A percentile compares a stretch with the other conserved stretches of the same genome.
Conservation (phyloP, 202 grass and related monocot genomes). For the Schoenoplectus tabernaemontani region DNA sequence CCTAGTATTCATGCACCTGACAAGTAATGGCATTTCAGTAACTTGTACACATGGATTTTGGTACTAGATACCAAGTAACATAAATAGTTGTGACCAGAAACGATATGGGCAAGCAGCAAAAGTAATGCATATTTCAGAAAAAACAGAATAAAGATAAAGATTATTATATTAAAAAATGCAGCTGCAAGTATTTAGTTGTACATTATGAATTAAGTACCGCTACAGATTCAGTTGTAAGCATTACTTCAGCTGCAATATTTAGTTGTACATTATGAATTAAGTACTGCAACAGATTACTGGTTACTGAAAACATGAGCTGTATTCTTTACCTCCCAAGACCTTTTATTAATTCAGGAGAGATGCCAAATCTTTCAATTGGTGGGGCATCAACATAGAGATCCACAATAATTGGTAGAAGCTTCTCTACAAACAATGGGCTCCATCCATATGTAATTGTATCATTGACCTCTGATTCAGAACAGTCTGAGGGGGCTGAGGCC, state of each 20-base stretch:
- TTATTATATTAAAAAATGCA: conserved; percentile 5
- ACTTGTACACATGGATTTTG: not conserved
- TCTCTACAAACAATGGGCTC: conserved; percentile 78
- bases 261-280: not conserved
- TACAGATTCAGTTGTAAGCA: no score
- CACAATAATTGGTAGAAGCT: conserved; percentile 77
- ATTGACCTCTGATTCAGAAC: conserved; percentile 15
- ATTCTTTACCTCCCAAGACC: conserved; percentile 81
- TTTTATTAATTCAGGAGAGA: conserved; percentile 69
- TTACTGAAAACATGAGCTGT: conserved; percentile 12
- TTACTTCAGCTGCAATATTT: not conserved
- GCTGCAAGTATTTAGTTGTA: not conserved
- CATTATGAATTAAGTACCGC: no score
- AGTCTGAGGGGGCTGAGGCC: conserved; percentile 25
- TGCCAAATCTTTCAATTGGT: conserved; percentile 64
- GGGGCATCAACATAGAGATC: conserved; percentile 83
- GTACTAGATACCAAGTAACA: not conserved
- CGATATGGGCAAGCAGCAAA: not conserved
- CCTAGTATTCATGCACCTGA: conserved; percentile 96
- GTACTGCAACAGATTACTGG: not conserved
- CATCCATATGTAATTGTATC: conserved; percentile 40
- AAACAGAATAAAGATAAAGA: not conserved
- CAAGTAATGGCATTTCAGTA: not conserved
- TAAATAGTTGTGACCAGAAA: conserved; percentile 6
- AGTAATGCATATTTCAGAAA: not conserved